A percentile compares a stretch with the other conserved stretches of the same genome.
These are phyloP conservation scores for Cardiospermum halicacabum DNA, from an alignment of 345 rosid genomes.

Conservation along the genomic window DNA sequence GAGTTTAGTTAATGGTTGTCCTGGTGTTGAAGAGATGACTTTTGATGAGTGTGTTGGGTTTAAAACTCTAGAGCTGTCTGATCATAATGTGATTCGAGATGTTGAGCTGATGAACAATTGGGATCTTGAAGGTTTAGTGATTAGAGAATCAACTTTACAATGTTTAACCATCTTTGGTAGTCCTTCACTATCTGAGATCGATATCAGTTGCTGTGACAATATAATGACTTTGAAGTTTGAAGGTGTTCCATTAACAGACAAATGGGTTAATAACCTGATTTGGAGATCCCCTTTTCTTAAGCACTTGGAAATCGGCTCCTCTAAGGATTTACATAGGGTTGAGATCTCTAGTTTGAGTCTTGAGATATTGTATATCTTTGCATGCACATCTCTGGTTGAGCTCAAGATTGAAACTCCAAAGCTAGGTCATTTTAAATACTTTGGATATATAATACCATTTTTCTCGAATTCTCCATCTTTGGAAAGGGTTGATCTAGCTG, in stretches of 20 bases:
- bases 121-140: not conserved
- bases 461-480: not conserved
- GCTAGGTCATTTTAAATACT: not conserved
- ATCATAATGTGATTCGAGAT: no score
- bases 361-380: not conserved
- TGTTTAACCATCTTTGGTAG: not conserved
- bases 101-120: not conserved
- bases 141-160: not conserved
- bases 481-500: not conserved
- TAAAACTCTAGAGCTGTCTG: not conserved
- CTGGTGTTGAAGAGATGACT: not conserved
- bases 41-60: not conserved
- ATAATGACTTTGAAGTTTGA: not conserved
- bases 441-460: not conserved
- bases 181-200: not conserved
- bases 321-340: not conserved
- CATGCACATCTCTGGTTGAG: not conserved
- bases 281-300: not conserved
- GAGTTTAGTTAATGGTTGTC: not conserved
- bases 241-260: not conserved
- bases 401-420: not conserved
- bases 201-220: not conserved
- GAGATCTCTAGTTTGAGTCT: not conserved
- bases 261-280: not conserved
- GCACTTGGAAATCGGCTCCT: not conserved